Evolutionary conservation across 768 basidiomycete species (phyloP), one percentile per base, ranked within the genome.

Genomic region (Antrodiella citrinella): DNA sequence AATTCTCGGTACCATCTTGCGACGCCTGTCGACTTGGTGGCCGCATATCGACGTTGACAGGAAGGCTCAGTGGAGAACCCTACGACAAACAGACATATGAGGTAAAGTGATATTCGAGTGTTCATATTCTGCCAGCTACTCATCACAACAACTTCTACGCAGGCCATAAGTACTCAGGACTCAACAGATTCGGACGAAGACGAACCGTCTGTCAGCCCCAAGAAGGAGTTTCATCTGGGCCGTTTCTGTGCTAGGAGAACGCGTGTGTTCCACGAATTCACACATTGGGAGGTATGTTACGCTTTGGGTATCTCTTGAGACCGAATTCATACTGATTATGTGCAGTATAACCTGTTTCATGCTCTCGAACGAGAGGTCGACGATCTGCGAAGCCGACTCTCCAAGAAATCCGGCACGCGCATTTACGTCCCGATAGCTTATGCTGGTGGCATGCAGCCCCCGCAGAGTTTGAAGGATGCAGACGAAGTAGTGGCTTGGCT

Each of bases 401-500:
- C 30, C 4, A 47, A 26, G 45, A 62, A 35, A 62, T 59, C 47
- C 69, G 69, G 7, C 56, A 56, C 26, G 71, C 68, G 64, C 3
- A 57, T 57, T 3, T 89, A 82, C 64, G 74, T 82, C 57, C 76
- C 75, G 22, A 71, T 86, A 20, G 76, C 82, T 4, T 80, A 73
- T 57, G 65, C 69, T 7, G 75, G 73, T 22, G 78, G 78, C 2
- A 67, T 67, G 54, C 60, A 72, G 50, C 85, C 85, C 18, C 89
- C 89, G 0, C 65, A 78, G 38, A 81, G 91, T 57, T 68, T 83
- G 26, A 63, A 71, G 11, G 80, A 91, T 57, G 84, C 84, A n/a
- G 86, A 91, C 58, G 79, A 67, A n/a, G 71, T 91, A 30, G 83
- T 84, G 68, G 84, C 87, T 20, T 90, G 87, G 86, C 72, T 92